Base-by-base conservation (phyloP, 805 yeast genomes). In the Nakazawaea ambrosiae region DNA sequence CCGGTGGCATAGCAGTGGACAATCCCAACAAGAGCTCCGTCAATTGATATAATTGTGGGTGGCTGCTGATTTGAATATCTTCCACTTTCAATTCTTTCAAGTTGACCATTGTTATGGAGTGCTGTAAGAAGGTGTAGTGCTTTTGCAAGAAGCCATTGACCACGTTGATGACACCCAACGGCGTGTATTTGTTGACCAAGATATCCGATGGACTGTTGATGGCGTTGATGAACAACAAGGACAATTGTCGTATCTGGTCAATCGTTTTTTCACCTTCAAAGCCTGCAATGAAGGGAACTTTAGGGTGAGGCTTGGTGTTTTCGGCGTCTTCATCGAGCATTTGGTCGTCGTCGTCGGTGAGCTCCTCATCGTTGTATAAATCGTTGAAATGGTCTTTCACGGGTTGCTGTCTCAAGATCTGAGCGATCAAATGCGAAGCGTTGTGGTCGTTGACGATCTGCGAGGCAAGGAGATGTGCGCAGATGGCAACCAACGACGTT, bases 401-500 rank as follows among this genome's bases (percentile, higher is more conserved):
- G n/a, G n/a, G n/a, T 12, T 33, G 30, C 41, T 45, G 40, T 35
- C 28, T 31, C 28, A 39, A 45, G 20, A 55, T 44, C 11, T 33
- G 43, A 25, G 54, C 57, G 15, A 70, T 48, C 29, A 55, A 53
- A 20, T 51, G 49, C 2, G 68, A 48, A 11, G 73, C 77, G 31
- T 65, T 51, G 20, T 72, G 65, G 32, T 72, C 54, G 19, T 68
- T 68, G 29, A 74, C 52, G 65, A 74, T 70, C 14, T 75, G 62
- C 44, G 77, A 71, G 10, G 81, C 74, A 42, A 75, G 53, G 37
- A 72, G 53, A 46, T 70, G 71, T n/a, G 77, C 73, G 2, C 78
- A 55, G 10, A 65, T 54, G n/a, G 74, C 67, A 12, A 74, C 58
- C 33, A 67, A 45, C 3, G 75, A 66, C 4, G 73, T 48, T 17